Conservation (phyloP, 208 protist genomes). For the Trypanosoma vivax region DNA sequence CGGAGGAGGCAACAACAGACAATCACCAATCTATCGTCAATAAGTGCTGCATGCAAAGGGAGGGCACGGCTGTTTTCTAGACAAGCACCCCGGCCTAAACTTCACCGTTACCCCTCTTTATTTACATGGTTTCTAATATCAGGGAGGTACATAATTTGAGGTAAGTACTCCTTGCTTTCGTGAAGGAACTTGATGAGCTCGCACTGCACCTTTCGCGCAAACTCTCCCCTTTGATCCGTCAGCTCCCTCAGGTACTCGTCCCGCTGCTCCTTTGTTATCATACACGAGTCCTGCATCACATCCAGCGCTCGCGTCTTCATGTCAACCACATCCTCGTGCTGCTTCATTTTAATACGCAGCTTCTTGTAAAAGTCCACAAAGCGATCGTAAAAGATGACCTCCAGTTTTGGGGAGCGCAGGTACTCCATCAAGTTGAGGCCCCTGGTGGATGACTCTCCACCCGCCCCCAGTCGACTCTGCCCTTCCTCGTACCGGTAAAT, state of each 20-base stretch:
- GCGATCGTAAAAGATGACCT: conserved; percentile 69
- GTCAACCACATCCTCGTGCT: conserved; percentile 41
- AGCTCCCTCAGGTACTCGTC: conserved; percentile 37
- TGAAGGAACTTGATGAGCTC: conserved; percentile 83
- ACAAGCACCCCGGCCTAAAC: background rate
- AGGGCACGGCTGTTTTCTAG: background rate
- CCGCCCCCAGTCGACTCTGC: background rate
- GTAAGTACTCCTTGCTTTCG: conserved; percentile 69
- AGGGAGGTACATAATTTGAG: conserved; percentile 76
- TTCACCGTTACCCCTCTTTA: background rate
- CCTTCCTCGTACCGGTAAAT: conserved; percentile 74
- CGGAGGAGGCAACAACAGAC: no score
- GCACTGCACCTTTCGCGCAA: conserved; percentile 65
- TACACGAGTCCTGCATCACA: conserved; percentile 18
- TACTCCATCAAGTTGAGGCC: conserved; percentile 72
- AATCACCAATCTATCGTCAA: no score
- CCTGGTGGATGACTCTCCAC: background rate
- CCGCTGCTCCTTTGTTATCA: conserved; percentile 24
- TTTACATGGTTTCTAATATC: conserved; percentile 43
- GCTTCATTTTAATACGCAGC: conserved; percentile 37
- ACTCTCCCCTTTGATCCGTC: conserved; percentile 26
- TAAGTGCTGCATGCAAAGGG: no score
- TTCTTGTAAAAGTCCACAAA: conserved; percentile 65
- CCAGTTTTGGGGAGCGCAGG: conserved; percentile 55
- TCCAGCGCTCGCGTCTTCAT: conserved; percentile 32